Conservation (phyloP, 371 early-diverging fungal species). For the Conidiobolus incongruus region DNA sequence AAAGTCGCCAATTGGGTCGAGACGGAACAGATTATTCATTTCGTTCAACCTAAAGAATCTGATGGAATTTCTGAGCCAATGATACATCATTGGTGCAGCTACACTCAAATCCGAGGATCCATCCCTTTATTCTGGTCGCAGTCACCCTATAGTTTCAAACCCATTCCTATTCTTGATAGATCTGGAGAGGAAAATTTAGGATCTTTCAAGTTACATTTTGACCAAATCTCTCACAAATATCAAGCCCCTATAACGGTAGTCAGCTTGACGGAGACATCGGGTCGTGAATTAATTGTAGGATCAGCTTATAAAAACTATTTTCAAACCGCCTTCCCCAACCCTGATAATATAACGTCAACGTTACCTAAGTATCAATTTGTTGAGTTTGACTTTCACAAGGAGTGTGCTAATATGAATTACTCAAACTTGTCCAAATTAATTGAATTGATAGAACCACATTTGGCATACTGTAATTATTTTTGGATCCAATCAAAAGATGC, state of each 20-base stretch:
- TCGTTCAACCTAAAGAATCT: slow-evolving; percentile 15
- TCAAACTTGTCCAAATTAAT: slow-evolving; percentile 36
- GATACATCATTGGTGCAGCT: slow-evolving; percentile 26
- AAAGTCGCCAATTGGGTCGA: slow-evolving; percentile 96
- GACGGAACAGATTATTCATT: slow-evolving; percentile 66
- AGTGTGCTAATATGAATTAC: slow-evolving; percentile 85
- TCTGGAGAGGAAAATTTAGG: slow-evolving; percentile 9
- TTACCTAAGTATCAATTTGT: slow-evolving; percentile 27
- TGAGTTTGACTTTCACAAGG: slow-evolving; percentile 92
- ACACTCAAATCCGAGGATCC: slow-evolving; percentile 92
- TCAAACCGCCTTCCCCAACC: slow-evolving; percentile 19
- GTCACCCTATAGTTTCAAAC: slow-evolving; percentile 48
- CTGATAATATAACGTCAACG: slow-evolving; percentile 10
- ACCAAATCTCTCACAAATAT: slow-evolving; percentile 38
- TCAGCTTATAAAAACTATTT: slow-evolving; percentile 47
- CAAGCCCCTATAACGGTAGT: slow-evolving; percentile 49
- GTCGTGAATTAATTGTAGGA: slow-evolving; percentile 69
- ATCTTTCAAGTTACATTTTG: slow-evolving; percentile 48
- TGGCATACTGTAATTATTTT: slow-evolving; percentile 34
- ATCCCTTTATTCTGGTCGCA: slow-evolving; percentile 97
- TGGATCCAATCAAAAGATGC: slow-evolving; percentile 16
- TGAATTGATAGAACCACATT: slow-evolving; percentile 40
- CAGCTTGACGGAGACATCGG: slow-evolving; percentile 76
- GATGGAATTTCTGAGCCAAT: slow-evolving; percentile 18
- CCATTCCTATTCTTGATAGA: slow-evolving; percentile 30